Evolutionary conservation across 2,329 filamentous ascomycete species (phyloP).

Genomic region (Nothophoma quercina): DNA sequence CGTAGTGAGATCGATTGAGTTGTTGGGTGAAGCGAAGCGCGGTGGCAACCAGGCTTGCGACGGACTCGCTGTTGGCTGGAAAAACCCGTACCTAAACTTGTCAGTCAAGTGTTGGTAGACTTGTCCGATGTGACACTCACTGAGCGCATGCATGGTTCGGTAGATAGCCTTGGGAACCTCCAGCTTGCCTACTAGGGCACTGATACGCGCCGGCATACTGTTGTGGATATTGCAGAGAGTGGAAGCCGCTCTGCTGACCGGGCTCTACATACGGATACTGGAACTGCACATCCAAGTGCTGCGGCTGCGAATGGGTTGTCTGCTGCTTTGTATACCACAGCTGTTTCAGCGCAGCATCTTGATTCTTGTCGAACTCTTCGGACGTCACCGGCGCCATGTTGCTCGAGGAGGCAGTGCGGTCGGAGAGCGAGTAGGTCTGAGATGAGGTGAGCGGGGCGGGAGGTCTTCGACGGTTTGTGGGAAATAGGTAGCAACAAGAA

Average conservation of each 20-base stretch:
- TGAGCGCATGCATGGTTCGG: neutral
- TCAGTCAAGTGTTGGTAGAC: no score
- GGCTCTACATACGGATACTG: no score
- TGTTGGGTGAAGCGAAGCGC: no score
- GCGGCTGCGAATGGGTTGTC: neutral
- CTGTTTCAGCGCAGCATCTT: neutral
- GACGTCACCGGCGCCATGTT: neutral
- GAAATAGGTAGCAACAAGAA: neutral
- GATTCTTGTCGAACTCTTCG: neutral
- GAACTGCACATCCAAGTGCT: neutral
- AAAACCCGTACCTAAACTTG: neutral
- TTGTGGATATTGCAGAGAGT: neutral
- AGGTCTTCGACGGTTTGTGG: neutral
- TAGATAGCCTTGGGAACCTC: neutral
- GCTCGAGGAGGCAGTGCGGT: neutral
- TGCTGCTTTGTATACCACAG: neutral
- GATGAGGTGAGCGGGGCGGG: neutral
- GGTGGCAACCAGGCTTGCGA: neutral
- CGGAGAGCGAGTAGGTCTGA: neutral
- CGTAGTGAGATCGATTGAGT: no score
- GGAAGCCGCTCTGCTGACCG: neutral
- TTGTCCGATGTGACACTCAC: no score
- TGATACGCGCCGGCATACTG: neutral
- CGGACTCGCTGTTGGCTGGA: neutral
- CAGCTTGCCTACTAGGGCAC: neutral